Percentiles rank a stretch among this genome's conserved stretches.
phyloP scores from a whole-genome alignment of 2,329 filamentous ascomycete species.

The Venturia carpophila region DNA sequence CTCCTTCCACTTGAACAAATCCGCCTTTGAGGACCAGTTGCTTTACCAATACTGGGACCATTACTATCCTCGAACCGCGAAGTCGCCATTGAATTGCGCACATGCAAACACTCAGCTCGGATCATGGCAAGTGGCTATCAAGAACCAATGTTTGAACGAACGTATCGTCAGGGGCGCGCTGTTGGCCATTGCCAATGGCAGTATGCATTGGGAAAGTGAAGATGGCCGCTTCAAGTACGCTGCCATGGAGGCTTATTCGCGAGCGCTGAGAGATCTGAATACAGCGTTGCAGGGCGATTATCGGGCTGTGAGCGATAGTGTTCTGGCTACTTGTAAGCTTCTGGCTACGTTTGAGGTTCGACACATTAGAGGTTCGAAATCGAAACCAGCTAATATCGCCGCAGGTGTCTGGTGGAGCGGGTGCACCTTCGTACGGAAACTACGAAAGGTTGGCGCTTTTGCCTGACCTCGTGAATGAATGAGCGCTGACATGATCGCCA shows the following conservation, averaged over 20 bases:
- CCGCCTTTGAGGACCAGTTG: background rate
- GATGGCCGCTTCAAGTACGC: constrained; percentile 10
- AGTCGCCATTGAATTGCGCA: background rate
- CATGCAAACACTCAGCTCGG: background rate
- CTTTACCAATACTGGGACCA: constrained; percentile 15
- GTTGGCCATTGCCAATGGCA: constrained; percentile 4
- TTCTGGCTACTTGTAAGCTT: constrained; percentile 12
- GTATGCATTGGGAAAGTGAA: background rate
- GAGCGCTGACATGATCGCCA: background rate
- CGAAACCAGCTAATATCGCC: background rate
- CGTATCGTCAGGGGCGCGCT: background rate
- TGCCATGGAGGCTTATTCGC: constrained; percentile 15
- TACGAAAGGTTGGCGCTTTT: background rate
- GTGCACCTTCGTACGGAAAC: background rate
- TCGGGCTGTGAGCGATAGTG: background rate
- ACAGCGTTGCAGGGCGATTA: constrained; percentile 2
- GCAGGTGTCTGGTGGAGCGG: background rate
- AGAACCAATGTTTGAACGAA: background rate
- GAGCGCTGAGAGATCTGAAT: background rate
- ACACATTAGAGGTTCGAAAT: background rate
- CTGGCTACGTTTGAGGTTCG: constrained; percentile 14
- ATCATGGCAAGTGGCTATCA: constrained; percentile 12
- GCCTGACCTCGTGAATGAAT: background rate
- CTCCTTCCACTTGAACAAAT: background rate
- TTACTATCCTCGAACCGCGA: constrained; percentile 6